Base-by-base conservation (phyloP, 768 basidiomycete genomes). In the Solioccasus polychromus region DNA sequence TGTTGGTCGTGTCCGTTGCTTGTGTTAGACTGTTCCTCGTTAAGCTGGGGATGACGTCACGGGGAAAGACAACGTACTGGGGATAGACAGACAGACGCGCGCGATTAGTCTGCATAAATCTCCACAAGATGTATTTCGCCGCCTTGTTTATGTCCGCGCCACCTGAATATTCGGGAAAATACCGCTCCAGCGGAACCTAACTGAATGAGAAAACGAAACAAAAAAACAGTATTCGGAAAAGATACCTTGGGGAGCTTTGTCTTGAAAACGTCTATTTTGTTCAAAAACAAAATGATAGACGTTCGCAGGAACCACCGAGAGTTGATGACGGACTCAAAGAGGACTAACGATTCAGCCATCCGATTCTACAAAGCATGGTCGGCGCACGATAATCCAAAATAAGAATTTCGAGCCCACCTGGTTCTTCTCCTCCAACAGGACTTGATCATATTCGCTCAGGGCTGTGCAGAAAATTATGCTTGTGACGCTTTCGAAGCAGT, bases 101-200 rank as follows among this genome's bases (percentile, higher is more conserved):
- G 18, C 87, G 70, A 55, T 94, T 95, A 44, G 88, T 85, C 65
- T 95, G 90, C 76, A 92, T 93, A 57, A 95, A 97, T 58, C 88
- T 72, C 93, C 92, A 96, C 29, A 97, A 71, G 42, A 97, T 92
- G 53, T 91, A 95, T 56, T 93, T 92, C 0, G 92, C 91, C 2
- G 91, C 92, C 65, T 94, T 94, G 71, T 92, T 93, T 64, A 94
- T 88, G 58, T 94, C 89, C 4, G 83, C 66, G 4, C 91, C 91
- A 25, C 90, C 90, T 1, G 88, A 87, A 64, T 94, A 94, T 59
- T 93, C 92, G 4, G 89, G 82, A 64, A 92, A 93, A 62, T 85
- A 86, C 34, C 72, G 70, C 50, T 87, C 85, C n/a, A 91, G 66
- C 4, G 86, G 85, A 0, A 86, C 78, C 83, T 85, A 55, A 14